phyloP scores from a whole-genome alignment of 805 yeast genomes.

The Zygosaccharomyces gambellarensis region DNA sequence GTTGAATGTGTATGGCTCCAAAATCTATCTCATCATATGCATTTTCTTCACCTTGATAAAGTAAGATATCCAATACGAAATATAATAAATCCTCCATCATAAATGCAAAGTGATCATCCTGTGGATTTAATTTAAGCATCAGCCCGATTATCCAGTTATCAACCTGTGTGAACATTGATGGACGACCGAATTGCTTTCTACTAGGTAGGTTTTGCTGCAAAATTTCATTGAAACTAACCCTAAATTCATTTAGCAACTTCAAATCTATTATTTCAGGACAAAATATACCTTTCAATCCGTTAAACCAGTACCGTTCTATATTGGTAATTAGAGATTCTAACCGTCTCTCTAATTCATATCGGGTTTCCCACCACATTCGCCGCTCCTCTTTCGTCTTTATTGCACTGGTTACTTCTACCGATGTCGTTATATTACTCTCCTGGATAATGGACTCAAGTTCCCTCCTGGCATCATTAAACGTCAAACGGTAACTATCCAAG shows the following conservation, averaged over 20 bases:
- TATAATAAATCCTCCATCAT: conserved; percentile 59
- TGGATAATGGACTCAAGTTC: conserved; percentile 50
- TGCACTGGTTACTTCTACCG: conserved; percentile 44
- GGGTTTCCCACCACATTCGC: conserved; percentile 69
- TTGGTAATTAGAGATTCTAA: conserved; percentile 49
- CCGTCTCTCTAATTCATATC: conserved; percentile 57
- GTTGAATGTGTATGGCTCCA: conserved; percentile 47
- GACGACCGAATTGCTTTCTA: conserved; percentile 33
- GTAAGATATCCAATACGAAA: conserved; percentile 55
- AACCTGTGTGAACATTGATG: conserved; percentile 32
- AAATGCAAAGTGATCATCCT: conserved; percentile 26
- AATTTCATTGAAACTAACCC: conserved; percentile 36
- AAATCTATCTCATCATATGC: conserved; percentile 64
- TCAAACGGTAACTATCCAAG: conserved; percentile 39
- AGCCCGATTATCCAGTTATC: conserved; percentile 47
- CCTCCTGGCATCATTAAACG: conserved; percentile 42
- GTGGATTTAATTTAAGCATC: conserved; percentile 44
- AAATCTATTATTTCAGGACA: conserved; percentile 31
- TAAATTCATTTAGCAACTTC: conserved; percentile 34
- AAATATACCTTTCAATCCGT: conserved; percentile 69
- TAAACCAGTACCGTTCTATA: conserved; percentile 67
- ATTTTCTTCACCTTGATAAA: conserved; percentile 58
- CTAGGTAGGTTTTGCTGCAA: conserved; percentile 48
- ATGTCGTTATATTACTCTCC: conserved; percentile 59
- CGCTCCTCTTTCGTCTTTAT: conserved; percentile 57